Evolutionary conservation across 2,329 filamentous ascomycete genomes (phyloP), one percentile per base, ranked within the genome.

Genomic region (Colletotrichum incanum): DNA sequence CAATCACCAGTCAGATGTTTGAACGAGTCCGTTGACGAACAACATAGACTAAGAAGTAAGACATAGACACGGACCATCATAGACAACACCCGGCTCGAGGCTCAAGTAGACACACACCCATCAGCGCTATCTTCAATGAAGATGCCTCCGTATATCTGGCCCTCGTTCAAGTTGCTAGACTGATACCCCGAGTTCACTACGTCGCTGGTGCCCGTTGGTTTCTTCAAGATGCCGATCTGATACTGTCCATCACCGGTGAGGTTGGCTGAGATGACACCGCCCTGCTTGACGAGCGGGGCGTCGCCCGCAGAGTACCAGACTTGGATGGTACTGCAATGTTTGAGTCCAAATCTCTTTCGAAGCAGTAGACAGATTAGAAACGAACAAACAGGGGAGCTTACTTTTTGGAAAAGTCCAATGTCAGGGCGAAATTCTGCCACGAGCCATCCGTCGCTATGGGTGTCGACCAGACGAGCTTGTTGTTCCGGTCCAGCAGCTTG

Each of bases 221-320:
- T 90, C 86, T 90, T 91, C 71, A 91, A 80, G 26, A 91, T 84
- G 59, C 89, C 89, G 41, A 91, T 83, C 79, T 91, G 89, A 79
- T 86, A 70, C 8, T 72, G 70, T 14, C 66, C 70, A 3, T 61
- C 6, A 8, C 70, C 70, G 34, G 60, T 54, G 54, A 72, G 66
- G 20, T 71, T 31, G 4, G 67, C 60, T 37, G 45, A 54, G n/a
- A 71, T 28, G 66, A 26, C 41, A 2, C 41, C 18, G 11, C 60
- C 66, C 23, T 52, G 52, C 54, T 65, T 73, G 39, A 31, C 20
- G 20, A 75, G 71, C 26, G 56, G 65, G 16, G 56, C 55, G 31
- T 65, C 43, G 18, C 65, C 67, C 2, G 71, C 65, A 9, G 73
- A 75, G 55, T 72, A 74, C 73, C 73, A 75, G 20, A 70, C 55